Evolutionary conservation across 176 grass and related monocot genomes (phyloP), one percentile per base, ranked within the genome.

Genomic region (Raddia guianensis): DNA sequence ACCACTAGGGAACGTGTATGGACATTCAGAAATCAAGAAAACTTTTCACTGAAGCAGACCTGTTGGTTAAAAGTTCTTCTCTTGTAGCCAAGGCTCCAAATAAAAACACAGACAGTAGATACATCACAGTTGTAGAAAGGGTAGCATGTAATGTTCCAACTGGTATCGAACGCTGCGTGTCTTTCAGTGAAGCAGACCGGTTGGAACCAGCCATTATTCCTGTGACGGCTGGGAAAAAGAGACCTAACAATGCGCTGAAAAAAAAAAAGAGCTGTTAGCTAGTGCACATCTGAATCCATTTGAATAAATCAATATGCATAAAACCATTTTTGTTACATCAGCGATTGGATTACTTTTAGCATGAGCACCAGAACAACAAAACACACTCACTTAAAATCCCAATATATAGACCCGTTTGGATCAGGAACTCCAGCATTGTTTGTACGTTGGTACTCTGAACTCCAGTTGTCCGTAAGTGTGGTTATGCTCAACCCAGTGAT

Each of bases 181-280:
- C 92, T 89, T 92, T 98, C 13, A 98, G 75, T 63, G 92, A 98
- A 72, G 95, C 90, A 73, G 95, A 98, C 2, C 95, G 81, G 50
- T 98, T 98, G 46, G 95, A 98, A 58, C 95, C 95, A 75, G 92
- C 92, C 95, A 98, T 98, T 74, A 98, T 98, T 65, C 95, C 95
- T 7, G 95, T 98, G 65, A 98, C 95, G 53, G 92, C 95, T 67
- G 95, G 95, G 81, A 94, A 98, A 49, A 89, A 93, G 74, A 98
- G 88, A 74, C 95, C 95, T 71, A 98, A 83, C 80, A 98, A 84
- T 71, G 95, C 78, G 71, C 95, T 98, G 68, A 57, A 80, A 87
- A 13, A 55, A 55, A 54, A 19, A 76, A 57, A 65, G 65, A 69
- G 70, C 1, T 1, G 12, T 84, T 12, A 75, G 46, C 59, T 42